Percentiles rank a stretch among this genome's conserved stretches.
Conservation (phyloP, 2,329 filamentous ascomycete genomes). For the Sarocladium kiliense region DNA sequence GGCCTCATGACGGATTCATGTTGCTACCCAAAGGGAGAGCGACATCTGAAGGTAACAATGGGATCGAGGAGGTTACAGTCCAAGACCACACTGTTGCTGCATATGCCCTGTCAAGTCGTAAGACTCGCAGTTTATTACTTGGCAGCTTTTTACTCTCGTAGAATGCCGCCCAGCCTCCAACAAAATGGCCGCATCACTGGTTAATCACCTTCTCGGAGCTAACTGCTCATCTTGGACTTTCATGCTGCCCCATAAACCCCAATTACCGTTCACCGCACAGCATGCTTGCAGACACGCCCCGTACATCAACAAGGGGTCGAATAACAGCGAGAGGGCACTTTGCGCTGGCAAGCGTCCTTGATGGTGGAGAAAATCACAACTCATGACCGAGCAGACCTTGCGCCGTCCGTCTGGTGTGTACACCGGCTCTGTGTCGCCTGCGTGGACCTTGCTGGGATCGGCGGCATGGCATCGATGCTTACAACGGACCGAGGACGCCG, state of each 20-base stretch:
- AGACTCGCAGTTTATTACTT: neutral
- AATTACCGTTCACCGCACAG: neutral
- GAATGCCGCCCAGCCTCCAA: neutral
- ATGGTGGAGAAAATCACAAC: slow-evolving; percentile 3
- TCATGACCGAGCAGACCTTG: slow-evolving; percentile 2
- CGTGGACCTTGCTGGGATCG: neutral
- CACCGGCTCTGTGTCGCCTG: neutral
- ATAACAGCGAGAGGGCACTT: neutral
- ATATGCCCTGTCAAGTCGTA: neutral
- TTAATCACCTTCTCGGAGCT: neutral
- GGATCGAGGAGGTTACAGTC: neutral
- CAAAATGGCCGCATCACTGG: neutral
- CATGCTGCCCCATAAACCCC: slow-evolving; percentile 2
- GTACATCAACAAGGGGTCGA: neutral
- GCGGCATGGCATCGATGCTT: slow-evolving; percentile 5
- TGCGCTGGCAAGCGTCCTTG: neutral
- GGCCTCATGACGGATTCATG: neutral
- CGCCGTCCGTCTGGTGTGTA: neutral
- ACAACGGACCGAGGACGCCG: slow-evolving; percentile 5
- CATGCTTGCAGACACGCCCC: neutral
- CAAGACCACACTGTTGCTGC: neutral
- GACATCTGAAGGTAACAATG: neutral
- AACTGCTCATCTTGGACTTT: slow-evolving; percentile 3
- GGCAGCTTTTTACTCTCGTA: neutral
- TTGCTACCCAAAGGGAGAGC: neutral